Base-by-base conservation (phyloP, 805 yeast species). In the Lipomyces spencermartinsiae region DNA sequence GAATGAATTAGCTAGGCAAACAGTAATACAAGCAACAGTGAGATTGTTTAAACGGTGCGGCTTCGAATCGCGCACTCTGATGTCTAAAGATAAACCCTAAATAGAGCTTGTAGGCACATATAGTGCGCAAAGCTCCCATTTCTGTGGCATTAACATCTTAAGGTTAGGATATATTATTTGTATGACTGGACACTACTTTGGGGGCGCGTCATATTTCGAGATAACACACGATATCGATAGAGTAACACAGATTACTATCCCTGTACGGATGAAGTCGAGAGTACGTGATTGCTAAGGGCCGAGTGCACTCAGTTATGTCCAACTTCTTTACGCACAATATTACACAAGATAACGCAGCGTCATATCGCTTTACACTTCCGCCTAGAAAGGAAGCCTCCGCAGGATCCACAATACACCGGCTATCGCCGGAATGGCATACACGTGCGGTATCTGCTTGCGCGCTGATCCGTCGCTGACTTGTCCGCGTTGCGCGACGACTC, bases 401-500 rank as follows among this genome's bases (percentile, higher is more conserved):
- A n/a, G 49, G 19, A 43, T 43, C 14, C n/a, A n/a, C n/a, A 43
- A n/a, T 43, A 16, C n/a, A 9, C 49, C 22, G 49, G n/a, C 22
- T 5, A 14, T 43, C 9, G 49, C 22, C 22, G 22, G 22, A 43
- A 43, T 43, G 49, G 49, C 43, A 16, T n/a, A 14, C 56, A 51
- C n/a, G 8, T 67, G 71, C 59, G 65, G 59, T 14, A 34, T 64
- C n/a, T 67, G 71, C 54, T 22, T 55, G 29, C 59, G 60, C 14
- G 56, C 65, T 9, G 71, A 67, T 33, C 34, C 68, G 34, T 60
- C 62, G 33, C 63, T 67, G n/a, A 61, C 63, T 29, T 67, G 71
- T 51, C 33, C 68, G 4, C 65, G 68, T n/a, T 67, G 71, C 59
- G 64, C 63, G 34, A 43, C 66, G 25, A 33, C 68, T 7, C 39